Conservation (phyloP, 352 stramenopile genomes). For the Phytophthora chlamydospora region DNA sequence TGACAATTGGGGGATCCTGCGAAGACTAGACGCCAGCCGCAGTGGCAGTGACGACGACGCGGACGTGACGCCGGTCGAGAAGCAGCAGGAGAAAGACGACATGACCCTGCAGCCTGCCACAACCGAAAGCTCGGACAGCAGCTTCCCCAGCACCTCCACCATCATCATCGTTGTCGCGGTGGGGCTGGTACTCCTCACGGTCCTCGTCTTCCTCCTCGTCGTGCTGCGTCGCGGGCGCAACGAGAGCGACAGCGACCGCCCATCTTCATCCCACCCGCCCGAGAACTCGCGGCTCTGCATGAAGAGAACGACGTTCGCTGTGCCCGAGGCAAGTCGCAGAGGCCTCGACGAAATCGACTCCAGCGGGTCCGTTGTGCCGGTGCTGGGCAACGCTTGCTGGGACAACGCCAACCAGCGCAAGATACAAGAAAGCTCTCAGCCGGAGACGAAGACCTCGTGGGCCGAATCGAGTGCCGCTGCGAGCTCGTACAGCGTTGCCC, state of each 20-base stretch:
- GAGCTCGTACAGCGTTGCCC: conserved; percentile 29
- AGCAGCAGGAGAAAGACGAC: conserved; percentile 18
- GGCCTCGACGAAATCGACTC: conserved; percentile 27
- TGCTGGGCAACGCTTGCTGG: conserved; percentile 11
- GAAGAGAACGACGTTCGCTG: conserved; percentile 36
- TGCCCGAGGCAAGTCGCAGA: conserved; percentile 11
- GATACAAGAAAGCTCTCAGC: conserved; percentile 10
- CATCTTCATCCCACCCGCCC: not conserved
- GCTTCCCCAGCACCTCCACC: conserved; percentile 20
- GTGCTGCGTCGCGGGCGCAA: conserved; percentile 17
- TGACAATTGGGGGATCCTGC: conserved; percentile 7
- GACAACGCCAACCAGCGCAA: conserved; percentile 19
- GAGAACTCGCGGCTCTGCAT: conserved; percentile 26
- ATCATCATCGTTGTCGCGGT: conserved; percentile 30
- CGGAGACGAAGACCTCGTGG: conserved; percentile 26
- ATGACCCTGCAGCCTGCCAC: conserved; percentile 9
- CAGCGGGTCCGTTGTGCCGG: conserved; percentile 26
- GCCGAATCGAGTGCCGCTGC: conserved; percentile 20
- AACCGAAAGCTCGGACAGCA: conserved; percentile 4
- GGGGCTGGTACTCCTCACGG: conserved; percentile 16
- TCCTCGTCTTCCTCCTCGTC: conserved; percentile 25
- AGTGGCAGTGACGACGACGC: not conserved
- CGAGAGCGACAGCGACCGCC: conserved; percentile 7
- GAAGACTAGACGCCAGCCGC: not conserved
- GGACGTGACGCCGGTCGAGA: conserved; percentile 9